phyloP scores from a whole-genome alignment of 495 filamentous ascomycete species.

The Penicillium paxilli region DNA sequence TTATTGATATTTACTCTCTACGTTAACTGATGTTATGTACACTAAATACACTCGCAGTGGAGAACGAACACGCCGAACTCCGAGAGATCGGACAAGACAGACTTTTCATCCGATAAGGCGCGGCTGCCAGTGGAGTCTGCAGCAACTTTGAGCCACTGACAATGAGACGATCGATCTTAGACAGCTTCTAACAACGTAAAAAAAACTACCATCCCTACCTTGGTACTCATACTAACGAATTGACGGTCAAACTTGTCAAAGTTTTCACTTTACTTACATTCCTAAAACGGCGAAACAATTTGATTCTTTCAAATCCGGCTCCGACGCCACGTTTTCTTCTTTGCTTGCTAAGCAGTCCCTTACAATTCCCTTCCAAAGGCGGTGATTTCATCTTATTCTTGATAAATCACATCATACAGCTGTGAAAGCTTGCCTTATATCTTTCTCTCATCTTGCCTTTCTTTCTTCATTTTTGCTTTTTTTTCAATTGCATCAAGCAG shows the following conservation, averaged over 20 bases:
- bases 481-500: slow-evolving; percentile 1
- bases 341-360: slow-evolving; percentile 21
- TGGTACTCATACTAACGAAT: too few species aligned
- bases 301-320: slow-evolving; percentile 1
- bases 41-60: too few species aligned
- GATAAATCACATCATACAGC: slow-evolving; percentile 15
- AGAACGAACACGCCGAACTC: slow-evolving; percentile 19
- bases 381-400: slow-evolving; percentile 24
- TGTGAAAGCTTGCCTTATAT: neutral
- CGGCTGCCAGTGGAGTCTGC: slow-evolving; percentile 21
- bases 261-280: slow-evolving; percentile 7
- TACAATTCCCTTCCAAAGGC: slow-evolving; percentile 13
- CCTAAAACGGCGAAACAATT: slow-evolving; percentile 7
- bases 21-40: too few species aligned
- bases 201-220: slow-evolving; percentile 16
- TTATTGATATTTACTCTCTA: neutral
- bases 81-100: slow-evolving; percentile 18
- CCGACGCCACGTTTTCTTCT: slow-evolving; percentile 1
- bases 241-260: too few species aligned
- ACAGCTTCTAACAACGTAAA: slow-evolving; percentile 17
- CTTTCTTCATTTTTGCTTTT: slow-evolving; percentile 6
- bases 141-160: slow-evolving; percentile 15
- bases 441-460: neutral
- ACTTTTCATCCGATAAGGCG: slow-evolving; percentile 19
- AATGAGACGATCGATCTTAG: slow-evolving; percentile 16